Evolutionary conservation across 2,329 filamentous ascomycete genomes (phyloP).

Genomic region (Coleophoma eucalyptorum): DNA sequence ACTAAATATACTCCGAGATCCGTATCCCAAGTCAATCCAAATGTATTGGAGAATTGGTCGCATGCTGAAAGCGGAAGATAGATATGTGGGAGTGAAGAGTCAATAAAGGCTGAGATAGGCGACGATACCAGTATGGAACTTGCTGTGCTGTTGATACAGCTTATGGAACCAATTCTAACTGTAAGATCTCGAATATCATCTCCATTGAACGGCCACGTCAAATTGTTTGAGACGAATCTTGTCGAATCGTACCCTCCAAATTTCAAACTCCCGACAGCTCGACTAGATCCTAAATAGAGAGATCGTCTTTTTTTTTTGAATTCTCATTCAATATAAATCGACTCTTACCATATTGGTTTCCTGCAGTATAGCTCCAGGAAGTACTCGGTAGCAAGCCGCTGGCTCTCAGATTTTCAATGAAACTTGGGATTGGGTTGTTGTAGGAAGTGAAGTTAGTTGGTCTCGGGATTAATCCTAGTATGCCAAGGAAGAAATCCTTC

Average conservation of each 20-base stretch:
- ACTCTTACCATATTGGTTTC: slow-evolving; percentile 31
- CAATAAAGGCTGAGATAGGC: slow-evolving; percentile 27
- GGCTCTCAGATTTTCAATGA: slow-evolving; percentile 30
- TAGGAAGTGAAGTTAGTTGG: slow-evolving; percentile 31
- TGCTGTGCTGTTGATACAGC: slow-evolving; percentile 18
- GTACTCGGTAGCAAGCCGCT: slow-evolving; percentile 31
- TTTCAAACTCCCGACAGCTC: slow-evolving; percentile 32
- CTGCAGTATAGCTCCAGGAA: slow-evolving; percentile 37
- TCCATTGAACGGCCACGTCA: slow-evolving; percentile 32
- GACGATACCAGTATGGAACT: slow-evolving; percentile 13
- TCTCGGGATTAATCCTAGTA: slow-evolving; percentile 33
- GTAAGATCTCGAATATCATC: slow-evolving; percentile 32
- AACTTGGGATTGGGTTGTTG: slow-evolving; percentile 28
- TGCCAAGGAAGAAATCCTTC: slow-evolving; percentile 23
- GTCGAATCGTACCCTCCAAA: slow-evolving; percentile 37
- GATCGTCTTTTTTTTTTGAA: slow-evolving; percentile 1
- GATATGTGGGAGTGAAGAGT: slow-evolving; percentile 34
- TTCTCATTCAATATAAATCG: not conserved
- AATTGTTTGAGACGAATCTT: slow-evolving; percentile 32
- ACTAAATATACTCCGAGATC: slow-evolving; percentile 26
- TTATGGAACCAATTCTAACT: slow-evolving; percentile 31
- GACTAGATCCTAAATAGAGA: slow-evolving; percentile 24
- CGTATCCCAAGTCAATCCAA: slow-evolving; percentile 31
- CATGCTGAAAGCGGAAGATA: slow-evolving; percentile 33
- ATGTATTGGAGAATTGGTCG: slow-evolving; percentile 29